Percentiles rank a stretch among this genome's conserved stretches.
Evolutionary conservation across 1,284 basidiomycete species (phyloP).

Genomic region (Fistulinella staudtii): DNA sequence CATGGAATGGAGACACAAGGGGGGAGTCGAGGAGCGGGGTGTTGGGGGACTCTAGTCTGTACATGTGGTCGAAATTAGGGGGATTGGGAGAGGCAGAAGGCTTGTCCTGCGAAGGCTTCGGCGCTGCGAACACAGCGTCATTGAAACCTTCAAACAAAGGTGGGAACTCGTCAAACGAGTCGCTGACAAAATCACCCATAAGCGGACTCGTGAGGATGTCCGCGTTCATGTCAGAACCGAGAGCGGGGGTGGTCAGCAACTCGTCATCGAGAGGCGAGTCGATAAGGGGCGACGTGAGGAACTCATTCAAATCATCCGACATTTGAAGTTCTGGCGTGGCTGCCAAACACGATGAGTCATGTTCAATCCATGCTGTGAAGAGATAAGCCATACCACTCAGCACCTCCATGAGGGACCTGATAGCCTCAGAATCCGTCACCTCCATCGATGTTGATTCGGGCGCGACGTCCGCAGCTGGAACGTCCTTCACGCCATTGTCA

Average conservation of each 20-base stretch:
- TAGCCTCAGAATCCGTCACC: slow-evolving; percentile 30
- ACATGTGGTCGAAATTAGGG: slow-evolving; percentile 38
- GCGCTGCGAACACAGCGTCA: slow-evolving; percentile 3
- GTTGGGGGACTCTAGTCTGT: slow-evolving; percentile 40
- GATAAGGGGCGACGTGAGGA: slow-evolving; percentile 46
- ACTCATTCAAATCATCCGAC: slow-evolving; percentile 35
- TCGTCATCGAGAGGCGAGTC: slow-evolving; percentile 55
- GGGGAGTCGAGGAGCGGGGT: slow-evolving; percentile 44
- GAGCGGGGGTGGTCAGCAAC: slow-evolving; percentile 51
- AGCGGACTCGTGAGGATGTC: slow-evolving; percentile 40
- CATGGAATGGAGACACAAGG: slow-evolving; percentile 31
- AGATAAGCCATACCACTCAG: slow-evolving; percentile 35
- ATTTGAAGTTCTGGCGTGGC: slow-evolving; percentile 39
- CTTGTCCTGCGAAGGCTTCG: slow-evolving; percentile 18
- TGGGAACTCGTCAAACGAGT: slow-evolving; percentile 34
- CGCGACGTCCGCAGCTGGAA: slow-evolving; percentile 17
- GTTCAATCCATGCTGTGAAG: accelerated
- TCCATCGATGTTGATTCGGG: slow-evolving; percentile 9
- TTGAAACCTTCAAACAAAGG: slow-evolving; percentile 21
- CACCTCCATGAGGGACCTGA: slow-evolving; percentile 42
- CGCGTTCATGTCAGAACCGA: slow-evolving; percentile 37
- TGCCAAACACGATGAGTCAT: slow-evolving; percentile 9
- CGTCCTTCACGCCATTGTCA: slow-evolving; percentile 19
- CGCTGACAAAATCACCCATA: slow-evolving; percentile 31
- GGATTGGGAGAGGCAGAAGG: slow-evolving; percentile 13